Base-by-base conservation (phyloP, 257 asterid genomes). In the Oldenlandia corymbosa region DNA sequence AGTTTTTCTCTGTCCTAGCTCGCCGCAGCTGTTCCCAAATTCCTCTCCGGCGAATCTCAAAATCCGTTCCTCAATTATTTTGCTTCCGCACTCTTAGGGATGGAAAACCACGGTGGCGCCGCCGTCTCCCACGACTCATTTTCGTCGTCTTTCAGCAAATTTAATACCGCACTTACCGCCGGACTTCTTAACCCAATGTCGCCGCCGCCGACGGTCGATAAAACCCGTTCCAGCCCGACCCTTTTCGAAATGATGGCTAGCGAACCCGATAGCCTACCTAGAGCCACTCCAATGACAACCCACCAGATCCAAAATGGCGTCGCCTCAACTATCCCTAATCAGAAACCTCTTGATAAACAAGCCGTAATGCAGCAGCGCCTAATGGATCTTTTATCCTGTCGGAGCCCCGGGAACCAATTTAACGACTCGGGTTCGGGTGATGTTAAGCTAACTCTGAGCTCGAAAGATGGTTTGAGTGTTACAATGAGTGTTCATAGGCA, bases 201-300 rank as follows among this genome's bases (percentile, higher is more conserved):
- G 26, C 98, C 98, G 14, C 98, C 97, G 0, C 83, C 85, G 7
- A 36, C 67, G 2, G 70, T 60, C 27, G 92, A 85, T 31, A 86
- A 81, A 59, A 79, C 86, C 57, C 96, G 98, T 54, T 80, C 96
- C 3, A 87, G 95, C 39, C 97, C 99, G 1, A 92, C 97, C 62
- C 94, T 92, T 7, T 92, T 92, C 69, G 97, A 92, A 64, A 92
- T 92, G 99, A 92, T 92, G 99, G 89, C 97, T 24, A 92, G 72
- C 67, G 96, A 92, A 53, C 84, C 97, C 50, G 99, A 87, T 10
- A 66, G 81, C 71, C 82, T 62, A 58, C 80, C 90, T 5, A 82
- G 83, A 69, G 20, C n/a, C n/a, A n/a, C 79, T 24, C 31, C 77
- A 5, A 16, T 75, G 73, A 58, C 68, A 6, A 68, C 58, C 41